Evolutionary conservation across 1,284 basidiomycete genomes (phyloP).

Genomic region (Peniophora sp.): DNA sequence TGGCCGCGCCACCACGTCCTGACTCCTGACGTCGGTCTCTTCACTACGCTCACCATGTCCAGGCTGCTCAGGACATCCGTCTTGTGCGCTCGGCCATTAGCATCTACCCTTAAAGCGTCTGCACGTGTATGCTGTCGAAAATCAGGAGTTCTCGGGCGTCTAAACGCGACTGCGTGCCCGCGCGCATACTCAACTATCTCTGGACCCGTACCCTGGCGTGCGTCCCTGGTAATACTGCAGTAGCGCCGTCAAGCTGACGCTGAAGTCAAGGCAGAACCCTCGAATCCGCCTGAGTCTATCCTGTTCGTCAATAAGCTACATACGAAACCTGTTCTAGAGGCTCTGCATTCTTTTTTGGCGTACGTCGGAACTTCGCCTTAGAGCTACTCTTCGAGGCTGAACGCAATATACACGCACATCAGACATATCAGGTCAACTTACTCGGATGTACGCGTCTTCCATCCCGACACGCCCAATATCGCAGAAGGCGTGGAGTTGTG

Average conservation of each 20-base stretch:
- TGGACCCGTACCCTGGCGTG: not conserved
- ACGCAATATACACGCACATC: not conserved
- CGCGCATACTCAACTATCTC: not conserved
- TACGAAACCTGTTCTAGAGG: conserved; percentile 64
- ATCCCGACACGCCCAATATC: conserved; percentile 65
- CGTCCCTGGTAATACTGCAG: not conserved
- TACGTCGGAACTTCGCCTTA: conserved; percentile 23
- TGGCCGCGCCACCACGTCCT: no score
- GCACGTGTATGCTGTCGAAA: no score
- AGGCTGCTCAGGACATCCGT: not conserved
- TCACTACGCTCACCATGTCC: not conserved
- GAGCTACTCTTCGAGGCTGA: not conserved
- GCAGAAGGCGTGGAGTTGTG: conserved; percentile 59
- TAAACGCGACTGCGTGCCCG: not conserved
- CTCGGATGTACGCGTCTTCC: conserved; percentile 66
- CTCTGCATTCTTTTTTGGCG: conserved; percentile 65
- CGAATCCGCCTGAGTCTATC: conserved; percentile 33
- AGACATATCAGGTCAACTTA: conserved; percentile 63
- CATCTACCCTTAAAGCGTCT: no score
- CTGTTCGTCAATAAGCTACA: conserved; percentile 72
- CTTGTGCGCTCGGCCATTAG: not conserved
- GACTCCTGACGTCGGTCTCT: not conserved
- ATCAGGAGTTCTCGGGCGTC: not conserved
- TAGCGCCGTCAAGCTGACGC: not conserved
- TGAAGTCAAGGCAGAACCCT: conserved; percentile 8